Percentiles rank a stretch among this genome's conserved stretches.
Evolutionary conservation across 1,139 yeast genomes (phyloP).

Genomic region (Eremothecium sinecaudum): DNA sequence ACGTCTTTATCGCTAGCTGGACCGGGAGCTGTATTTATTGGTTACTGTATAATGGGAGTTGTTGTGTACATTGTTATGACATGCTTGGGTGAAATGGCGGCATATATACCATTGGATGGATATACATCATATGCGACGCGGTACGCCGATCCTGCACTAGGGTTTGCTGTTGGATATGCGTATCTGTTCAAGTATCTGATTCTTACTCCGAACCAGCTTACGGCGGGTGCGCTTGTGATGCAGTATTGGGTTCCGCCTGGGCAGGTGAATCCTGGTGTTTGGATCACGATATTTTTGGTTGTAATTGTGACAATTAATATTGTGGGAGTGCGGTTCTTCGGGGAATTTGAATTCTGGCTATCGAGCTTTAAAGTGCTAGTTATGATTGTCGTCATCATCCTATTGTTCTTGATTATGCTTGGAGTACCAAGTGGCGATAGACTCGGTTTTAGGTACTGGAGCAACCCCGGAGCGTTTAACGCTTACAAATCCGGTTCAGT

Average conservation of each 20-base stretch:
- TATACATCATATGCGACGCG: conserved; percentile 63
- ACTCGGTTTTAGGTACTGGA: conserved; percentile 43
- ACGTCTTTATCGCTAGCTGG: conserved; percentile 56
- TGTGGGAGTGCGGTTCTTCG: conserved; percentile 47
- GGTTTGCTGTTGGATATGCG: conserved; percentile 65
- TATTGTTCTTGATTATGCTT: conserved; percentile 43
- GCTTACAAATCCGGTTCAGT: conserved; percentile 32
- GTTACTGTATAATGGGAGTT: conserved; percentile 53
- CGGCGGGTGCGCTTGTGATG: conserved; percentile 31
- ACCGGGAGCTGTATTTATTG: conserved; percentile 56
- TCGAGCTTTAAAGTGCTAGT: conserved; percentile 48
- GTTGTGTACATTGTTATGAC: conserved; percentile 62
- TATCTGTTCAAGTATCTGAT: conserved; percentile 56
- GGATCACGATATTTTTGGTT: conserved; percentile 42
- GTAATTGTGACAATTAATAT: conserved; percentile 44
- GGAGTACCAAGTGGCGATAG: conserved; percentile 50
- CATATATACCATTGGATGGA: conserved; percentile 62
- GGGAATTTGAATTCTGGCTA: conserved; percentile 64
- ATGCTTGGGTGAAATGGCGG: conserved; percentile 68
- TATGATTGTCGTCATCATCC: conserved; percentile 46
- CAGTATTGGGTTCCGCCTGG: conserved; percentile 44
- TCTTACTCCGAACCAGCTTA: conserved; percentile 55
- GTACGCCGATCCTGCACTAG: conserved; percentile 60
- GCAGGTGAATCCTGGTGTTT: conserved; percentile 41
- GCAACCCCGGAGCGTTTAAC: conserved; percentile 41